Base-by-base conservation (phyloP, 371 early-diverging fungal genomes). In the Mucor circinelloides region DNA sequence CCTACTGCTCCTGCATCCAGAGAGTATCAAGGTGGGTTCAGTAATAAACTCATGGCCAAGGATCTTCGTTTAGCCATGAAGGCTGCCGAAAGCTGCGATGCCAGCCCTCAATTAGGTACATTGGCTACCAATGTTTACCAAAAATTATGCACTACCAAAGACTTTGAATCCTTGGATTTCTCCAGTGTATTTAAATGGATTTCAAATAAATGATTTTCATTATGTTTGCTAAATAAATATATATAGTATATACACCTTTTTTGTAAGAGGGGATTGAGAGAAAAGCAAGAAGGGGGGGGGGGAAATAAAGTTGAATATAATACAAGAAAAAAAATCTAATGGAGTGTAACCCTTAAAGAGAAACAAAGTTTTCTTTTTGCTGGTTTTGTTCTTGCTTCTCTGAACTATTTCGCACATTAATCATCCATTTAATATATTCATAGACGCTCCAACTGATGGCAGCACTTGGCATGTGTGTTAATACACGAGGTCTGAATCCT, bases 401-500 rank as follows among this genome's bases (percentile, higher is more conserved):
- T 23, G 57, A 23, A 30, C 9, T 56, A 48, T 57, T 63, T 60
- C 46, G 44, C n/a, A 52, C 61, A 44, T 72, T 68, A 17, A 87
- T 67, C 31, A 84, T 69, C 92, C 93, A 93, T 74, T 94, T 94
- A 66, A 93, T 90, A 67, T 92, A 94, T 72, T 94, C 94, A 68
- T 94, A 94, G 0, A 94, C 93, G 57, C 92, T 89, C 98, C 98
- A 98, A 77, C 93, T 91, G 42, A 97, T 92, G 21, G 97, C 97
- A 1, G 97, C 94, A 48, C 94, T 91, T 4, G 98, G 98, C 87
- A 96, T 89, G 74, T 95, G 91, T 15, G 92, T 88, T 56, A 97
- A 73, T 8, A 97, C 85, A 46, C 97, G 84, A 4, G 98, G 94
- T 60, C 80, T 77, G n/a, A 89, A 73, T 6, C 98, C 98, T 66